A percentile compares a stretch with the other conserved stretches of the same genome.
Conservation (phyloP, 495 filamentous ascomycete species). For the Penicillium bialowiezense region DNA sequence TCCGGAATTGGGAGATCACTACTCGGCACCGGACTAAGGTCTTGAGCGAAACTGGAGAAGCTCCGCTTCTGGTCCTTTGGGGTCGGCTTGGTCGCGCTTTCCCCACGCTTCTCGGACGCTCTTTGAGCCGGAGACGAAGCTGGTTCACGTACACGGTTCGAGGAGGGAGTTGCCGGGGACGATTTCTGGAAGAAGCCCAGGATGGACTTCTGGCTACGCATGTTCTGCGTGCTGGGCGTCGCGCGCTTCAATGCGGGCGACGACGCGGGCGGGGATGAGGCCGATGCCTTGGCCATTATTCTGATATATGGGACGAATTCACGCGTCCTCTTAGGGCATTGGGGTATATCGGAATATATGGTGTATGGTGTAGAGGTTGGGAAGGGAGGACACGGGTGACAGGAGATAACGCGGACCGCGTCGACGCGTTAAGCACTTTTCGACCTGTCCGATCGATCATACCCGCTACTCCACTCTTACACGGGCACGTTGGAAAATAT, state of each 20-base stretch:
- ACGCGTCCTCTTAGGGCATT: too few relatives aligned
- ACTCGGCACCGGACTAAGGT: constrained; percentile 74
- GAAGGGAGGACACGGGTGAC: constrained; percentile 1
- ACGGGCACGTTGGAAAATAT: not conserved
- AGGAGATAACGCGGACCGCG: constrained; percentile 29
- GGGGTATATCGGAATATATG: too few relatives aligned
- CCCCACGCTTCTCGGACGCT: constrained; percentile 29
- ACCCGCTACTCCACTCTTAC: not conserved
- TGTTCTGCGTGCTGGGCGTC: constrained; percentile 46
- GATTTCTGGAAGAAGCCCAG: constrained; percentile 83
- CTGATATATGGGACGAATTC: too few relatives aligned
- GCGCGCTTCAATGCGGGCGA: constrained; percentile 41
- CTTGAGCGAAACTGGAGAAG: constrained; percentile 43
- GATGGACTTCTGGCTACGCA: constrained; percentile 77
- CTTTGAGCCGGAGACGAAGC: constrained; percentile 44
- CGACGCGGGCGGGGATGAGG: constrained; percentile 38
- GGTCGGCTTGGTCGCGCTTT: constrained; percentile 23
- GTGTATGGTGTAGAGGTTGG: too few relatives aligned
- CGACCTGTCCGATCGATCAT: constrained; percentile 3
- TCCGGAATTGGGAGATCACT: constrained; percentile 58
- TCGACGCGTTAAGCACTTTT: constrained; percentile 40
- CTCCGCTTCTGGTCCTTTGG: constrained; percentile 34
- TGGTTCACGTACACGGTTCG: constrained; percentile 31
- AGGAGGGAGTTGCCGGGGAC: constrained; percentile 42
- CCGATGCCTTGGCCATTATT: constrained; percentile 36